Evolutionary conservation across 129 eudicot genomes (phyloP), one percentile per base, ranked within the genome.

Genomic region (Scalesia atractyloides): DNA sequence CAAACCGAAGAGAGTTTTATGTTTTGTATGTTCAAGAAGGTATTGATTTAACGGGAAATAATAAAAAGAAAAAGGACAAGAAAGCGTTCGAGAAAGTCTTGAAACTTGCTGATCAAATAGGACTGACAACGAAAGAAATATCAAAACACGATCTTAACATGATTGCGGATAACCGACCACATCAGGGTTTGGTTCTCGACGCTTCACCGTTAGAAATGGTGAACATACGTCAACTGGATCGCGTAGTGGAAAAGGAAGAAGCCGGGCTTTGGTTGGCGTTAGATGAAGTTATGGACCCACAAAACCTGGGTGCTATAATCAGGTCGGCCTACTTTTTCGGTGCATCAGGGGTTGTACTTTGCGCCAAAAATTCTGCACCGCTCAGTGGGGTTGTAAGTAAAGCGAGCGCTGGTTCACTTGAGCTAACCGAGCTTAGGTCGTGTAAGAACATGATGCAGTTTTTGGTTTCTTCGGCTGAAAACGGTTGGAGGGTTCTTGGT

Each of bases 401-500:
- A 86, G 99, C 99, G 4, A 95, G 99, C 79, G 99, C 99, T 0
- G 97, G 99, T 12, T 80, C 99, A 41, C 91, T 95, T 15, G 97
- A 95, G 76, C 74, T 95, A 18, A 88, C 82, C 36, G 99, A 95
- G 63, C 88, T 90, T 30, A 81, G 97, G 56, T 85, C 90, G 13
- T 95, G 99, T 70, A 95, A 82, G 82, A 95, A 91, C 67, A 95
- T 95, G 99, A 95, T 95, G 99, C 99, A 91, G 86, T 91, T 95
- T 53, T 82, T 95, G 82, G 76, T 83, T 13, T 84, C 89, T 3
- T 95, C 97, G 0, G 89, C 90, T 17, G 94, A 86, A 71, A 95
- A 95, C 65, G 99, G 97, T 59, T 95, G 99, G 97, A 74, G 99
- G 85, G 95, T 95, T 63, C 69, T 95, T 33, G 99, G 99, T 4